A percentile compares a stretch with the other conserved stretches of the same genome.
Conservation (phyloP, 306 rosid species). For the Ormosia semicastrata region DNA sequence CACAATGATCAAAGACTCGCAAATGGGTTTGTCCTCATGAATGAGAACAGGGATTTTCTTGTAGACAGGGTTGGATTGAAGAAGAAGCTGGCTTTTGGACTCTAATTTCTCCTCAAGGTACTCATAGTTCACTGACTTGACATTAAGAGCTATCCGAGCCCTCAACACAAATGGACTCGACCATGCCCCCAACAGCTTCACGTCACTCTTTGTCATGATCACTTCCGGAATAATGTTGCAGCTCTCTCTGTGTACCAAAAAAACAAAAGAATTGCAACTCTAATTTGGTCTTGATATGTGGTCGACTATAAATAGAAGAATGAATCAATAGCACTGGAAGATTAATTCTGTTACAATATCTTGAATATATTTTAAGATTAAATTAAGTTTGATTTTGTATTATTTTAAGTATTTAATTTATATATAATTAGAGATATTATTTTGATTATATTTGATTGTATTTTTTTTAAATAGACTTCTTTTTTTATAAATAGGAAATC, state of each 20-base stretch:
- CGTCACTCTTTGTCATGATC: conserved; percentile 30
- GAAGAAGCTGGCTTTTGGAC: conserved; percentile 46
- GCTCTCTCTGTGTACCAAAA: background rate
- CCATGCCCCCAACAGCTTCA: conserved; percentile 61
- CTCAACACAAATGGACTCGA: conserved; percentile 46
- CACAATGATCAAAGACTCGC: conserved; percentile 51
- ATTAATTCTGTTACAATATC: background rate
- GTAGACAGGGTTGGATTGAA: conserved; percentile 57
- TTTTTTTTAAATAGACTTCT: too few relatives aligned
- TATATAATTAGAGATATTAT: too few relatives aligned
- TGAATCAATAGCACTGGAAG: background rate
- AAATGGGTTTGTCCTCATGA: conserved; percentile 46
- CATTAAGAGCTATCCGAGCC: conserved; percentile 38
- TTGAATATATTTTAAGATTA: too few relatives aligned
- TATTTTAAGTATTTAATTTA: too few relatives aligned
- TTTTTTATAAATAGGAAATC: too few relatives aligned
- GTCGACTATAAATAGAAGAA: background rate
- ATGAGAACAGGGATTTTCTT: conserved; percentile 63
- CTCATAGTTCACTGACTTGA: conserved; percentile 38
- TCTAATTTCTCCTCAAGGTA: conserved; percentile 33
- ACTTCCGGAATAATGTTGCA: background rate
- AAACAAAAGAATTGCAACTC: background rate
- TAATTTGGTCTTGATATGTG: background rate
- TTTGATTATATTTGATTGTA: too few relatives aligned
- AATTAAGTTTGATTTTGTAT: too few relatives aligned